Evolutionary conservation across 192 early-diverging fungal species (phyloP).

Genomic region (Rhizophagus clarus): DNA sequence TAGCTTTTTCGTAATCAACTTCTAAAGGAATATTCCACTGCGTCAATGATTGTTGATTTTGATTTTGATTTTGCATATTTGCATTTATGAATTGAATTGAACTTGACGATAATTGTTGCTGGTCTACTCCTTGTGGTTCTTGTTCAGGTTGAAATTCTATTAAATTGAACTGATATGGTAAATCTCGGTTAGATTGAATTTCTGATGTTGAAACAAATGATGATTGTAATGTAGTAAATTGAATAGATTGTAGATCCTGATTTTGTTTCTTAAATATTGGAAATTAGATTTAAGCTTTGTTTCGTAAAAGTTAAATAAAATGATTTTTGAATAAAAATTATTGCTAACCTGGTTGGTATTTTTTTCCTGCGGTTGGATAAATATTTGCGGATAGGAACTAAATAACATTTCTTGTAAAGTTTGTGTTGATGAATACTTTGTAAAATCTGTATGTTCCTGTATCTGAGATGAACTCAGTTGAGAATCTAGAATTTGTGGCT

Average conservation of each 20-base stretch:
- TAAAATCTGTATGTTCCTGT: neutral
- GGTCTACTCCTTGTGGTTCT: neutral
- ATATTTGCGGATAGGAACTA: neutral
- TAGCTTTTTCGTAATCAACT: neutral
- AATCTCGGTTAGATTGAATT: neutral
- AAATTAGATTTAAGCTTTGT: too few species aligned
- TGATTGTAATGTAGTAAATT: neutral
- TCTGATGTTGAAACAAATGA: neutral
- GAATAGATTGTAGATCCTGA: too few species aligned
- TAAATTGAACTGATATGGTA: neutral
- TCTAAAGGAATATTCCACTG: neutral
- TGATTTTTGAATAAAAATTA: neutral
- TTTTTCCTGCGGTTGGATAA: neutral
- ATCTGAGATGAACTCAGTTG: neutral
- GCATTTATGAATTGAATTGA: neutral
- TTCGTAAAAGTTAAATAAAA: too few species aligned
- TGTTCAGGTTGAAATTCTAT: too few species aligned
- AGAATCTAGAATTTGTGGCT: neutral
- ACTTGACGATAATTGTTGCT: neutral
- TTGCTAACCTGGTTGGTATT: neutral
- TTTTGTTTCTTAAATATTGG: too few species aligned
- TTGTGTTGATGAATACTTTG: neutral
- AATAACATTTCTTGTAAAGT: neutral
- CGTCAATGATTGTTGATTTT: neutral
- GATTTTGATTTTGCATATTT: neutral